These are phyloP conservation scores for Arthrobotrys pseudoclavata DNA, from an alignment of 2,329 filamentous ascomycete species.

Conservation along the genomic window DNA sequence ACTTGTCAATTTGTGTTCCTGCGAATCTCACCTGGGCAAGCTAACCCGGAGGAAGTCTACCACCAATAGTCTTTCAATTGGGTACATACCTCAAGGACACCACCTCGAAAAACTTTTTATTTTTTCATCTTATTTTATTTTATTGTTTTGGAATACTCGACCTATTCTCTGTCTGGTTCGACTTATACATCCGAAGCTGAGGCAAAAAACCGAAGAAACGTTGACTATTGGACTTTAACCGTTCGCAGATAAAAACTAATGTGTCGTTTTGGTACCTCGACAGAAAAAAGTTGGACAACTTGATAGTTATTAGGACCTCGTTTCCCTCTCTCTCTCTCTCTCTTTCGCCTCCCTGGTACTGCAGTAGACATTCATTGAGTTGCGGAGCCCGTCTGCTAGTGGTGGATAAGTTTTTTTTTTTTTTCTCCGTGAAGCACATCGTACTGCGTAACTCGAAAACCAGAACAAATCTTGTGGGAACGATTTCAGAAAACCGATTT, in stretches of 20 bases:
- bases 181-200: slow-evolving; percentile 53
- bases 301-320: slow-evolving; percentile 44
- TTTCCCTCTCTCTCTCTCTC: slow-evolving; percentile 32
- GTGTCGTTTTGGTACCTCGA: slow-evolving; percentile 53
- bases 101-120: slow-evolving; percentile 31
- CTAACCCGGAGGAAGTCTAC: slow-evolving; percentile 54
- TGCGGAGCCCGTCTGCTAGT: slow-evolving; percentile 47
- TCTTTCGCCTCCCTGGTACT: slow-evolving; percentile 27
- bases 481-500: slow-evolving; percentile 31
- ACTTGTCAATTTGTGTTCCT: slow-evolving; percentile 50
- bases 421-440: slow-evolving; percentile 49
- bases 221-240: slow-evolving; percentile 53
- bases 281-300: slow-evolving; percentile 45
- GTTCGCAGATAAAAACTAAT: slow-evolving; percentile 40
- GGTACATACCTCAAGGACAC: slow-evolving; percentile 53
- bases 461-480: slow-evolving; percentile 29
- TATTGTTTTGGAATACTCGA: slow-evolving; percentile 24
- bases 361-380: slow-evolving; percentile 52
- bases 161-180: slow-evolving; percentile 54
- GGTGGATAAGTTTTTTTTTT: slow-evolving; percentile 52
- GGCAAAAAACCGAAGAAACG: slow-evolving; percentile 46
- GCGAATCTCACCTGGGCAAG: slow-evolving; percentile 57
- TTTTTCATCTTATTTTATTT: slow-evolving; percentile 21
- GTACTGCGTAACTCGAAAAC: slow-evolving; percentile 48
- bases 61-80: slow-evolving; percentile 56